These are phyloP conservation scores for Lactarius quietus DNA, from an alignment of 768 basidiomycete genomes.

Conservation along the genomic window DNA sequence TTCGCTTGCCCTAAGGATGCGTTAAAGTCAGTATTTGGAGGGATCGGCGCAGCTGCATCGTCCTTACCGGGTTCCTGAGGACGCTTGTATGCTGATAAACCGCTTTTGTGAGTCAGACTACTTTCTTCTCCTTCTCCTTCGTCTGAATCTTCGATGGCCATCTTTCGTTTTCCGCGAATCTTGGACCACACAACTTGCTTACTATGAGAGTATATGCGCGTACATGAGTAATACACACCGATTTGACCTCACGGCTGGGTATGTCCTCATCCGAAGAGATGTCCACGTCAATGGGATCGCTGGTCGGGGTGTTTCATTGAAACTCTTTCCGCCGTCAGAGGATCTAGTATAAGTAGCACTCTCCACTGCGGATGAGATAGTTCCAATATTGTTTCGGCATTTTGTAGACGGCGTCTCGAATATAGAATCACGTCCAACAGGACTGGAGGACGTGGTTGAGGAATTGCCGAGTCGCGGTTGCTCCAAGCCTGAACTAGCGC, in stretches of 20 bases:
- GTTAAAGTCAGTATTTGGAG: not conserved
- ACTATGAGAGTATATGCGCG: not conserved
- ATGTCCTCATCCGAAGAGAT: conserved; percentile 55
- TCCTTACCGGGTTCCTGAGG: conserved; percentile 19
- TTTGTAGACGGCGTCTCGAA: conserved; percentile 26
- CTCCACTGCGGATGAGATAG: conserved; percentile 39
- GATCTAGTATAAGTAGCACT: conserved; percentile 38
- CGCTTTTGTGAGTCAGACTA: conserved; percentile 10
- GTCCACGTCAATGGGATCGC: conserved; percentile 74
- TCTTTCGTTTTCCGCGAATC: conserved; percentile 56
- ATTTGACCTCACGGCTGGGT: conserved; percentile 14
- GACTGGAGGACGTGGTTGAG: conserved; percentile 21
- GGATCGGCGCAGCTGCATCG: not conserved
- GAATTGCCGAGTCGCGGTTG: conserved; percentile 10
- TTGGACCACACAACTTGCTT: conserved; percentile 3
- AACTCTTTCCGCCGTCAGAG: conserved; percentile 48
- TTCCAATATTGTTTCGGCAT: conserved; percentile 24
- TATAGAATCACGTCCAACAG: conserved; percentile 20
- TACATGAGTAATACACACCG: conserved; percentile 11
- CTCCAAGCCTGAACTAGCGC: conserved; percentile 16
- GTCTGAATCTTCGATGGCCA: conserved; percentile 66
- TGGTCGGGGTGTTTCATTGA: conserved; percentile 68
- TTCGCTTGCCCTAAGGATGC: conserved; percentile 45
- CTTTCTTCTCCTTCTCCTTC: conserved; percentile 41
- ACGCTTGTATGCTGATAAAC: conserved; percentile 24